phyloP scores from a whole-genome alignment of 345 rosid species.

The Populus davidiana region DNA sequence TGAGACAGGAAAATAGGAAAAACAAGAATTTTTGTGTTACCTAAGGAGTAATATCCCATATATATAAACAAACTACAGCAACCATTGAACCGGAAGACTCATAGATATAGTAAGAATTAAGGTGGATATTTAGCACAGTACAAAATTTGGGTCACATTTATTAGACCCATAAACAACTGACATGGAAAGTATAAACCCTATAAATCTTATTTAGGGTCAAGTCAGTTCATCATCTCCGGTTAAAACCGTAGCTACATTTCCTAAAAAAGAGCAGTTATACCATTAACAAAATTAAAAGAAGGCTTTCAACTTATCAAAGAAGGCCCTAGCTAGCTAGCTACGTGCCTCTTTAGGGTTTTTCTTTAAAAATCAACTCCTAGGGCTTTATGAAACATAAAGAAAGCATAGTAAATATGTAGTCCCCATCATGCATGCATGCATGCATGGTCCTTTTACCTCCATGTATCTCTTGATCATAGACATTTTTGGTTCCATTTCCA shows the following conservation, averaged over 20 bases:
- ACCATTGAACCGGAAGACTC: not conserved
- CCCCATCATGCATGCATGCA: not conserved
- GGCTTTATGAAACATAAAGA: not conserved
- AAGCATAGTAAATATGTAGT: not conserved
- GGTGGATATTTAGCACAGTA: conserved; percentile 5
- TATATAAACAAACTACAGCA: not conserved
- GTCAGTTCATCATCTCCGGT: not conserved
- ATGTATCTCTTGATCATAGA: not conserved
- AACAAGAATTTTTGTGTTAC: too few species aligned
- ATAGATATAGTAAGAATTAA: not conserved
- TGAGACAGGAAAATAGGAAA: too few species aligned
- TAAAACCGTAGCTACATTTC: conserved; percentile 2
- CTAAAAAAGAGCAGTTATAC: not conserved
- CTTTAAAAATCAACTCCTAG: conserved; percentile 2
- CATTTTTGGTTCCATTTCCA: not conserved
- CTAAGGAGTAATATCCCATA: not conserved
- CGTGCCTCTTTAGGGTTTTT: not conserved
- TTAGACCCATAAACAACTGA: conserved; percentile 16
- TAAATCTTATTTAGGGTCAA: not conserved
- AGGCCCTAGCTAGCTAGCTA: not conserved
- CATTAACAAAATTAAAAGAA: not conserved
- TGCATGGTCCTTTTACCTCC: not conserved
- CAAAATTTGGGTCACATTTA: conserved; percentile 18
- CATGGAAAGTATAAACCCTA: conserved; percentile 6
- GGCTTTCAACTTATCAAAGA: conserved; percentile 8